A percentile compares a stretch with the other conserved stretches of the same genome.
These are phyloP conservation scores for Metschnikowia similis DNA, from an alignment of 805 yeast genomes.

Conservation along the genomic window DNA sequence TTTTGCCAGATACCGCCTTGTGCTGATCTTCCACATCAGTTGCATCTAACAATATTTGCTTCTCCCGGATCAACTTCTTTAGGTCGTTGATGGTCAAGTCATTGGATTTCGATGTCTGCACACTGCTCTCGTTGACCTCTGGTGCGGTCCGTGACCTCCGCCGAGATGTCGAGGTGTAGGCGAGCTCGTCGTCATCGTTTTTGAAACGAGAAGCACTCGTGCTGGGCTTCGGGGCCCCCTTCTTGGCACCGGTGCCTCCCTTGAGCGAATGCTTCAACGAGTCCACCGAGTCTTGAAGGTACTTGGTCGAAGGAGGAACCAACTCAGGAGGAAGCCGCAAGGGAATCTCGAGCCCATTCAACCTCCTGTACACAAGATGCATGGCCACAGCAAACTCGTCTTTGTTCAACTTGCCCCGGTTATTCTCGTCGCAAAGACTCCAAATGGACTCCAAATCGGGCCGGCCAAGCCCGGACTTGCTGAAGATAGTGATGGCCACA, in stretches of 20 bases:
- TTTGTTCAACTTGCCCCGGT: constrained; percentile 76
- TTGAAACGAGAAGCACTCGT: constrained; percentile 46
- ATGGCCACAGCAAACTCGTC: constrained; percentile 96
- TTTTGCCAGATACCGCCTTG: constrained; percentile 26
- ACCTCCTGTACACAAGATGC: constrained; percentile 89
- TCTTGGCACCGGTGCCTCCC: constrained; percentile 24
- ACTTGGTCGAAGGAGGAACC: constrained; percentile 78
- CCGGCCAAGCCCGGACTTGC: constrained; percentile 85
- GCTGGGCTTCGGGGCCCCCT: constrained; percentile 18
- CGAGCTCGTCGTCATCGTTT: constrained; percentile 66
- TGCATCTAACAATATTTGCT: constrained; percentile 65
- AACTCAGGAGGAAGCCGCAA: constrained; percentile 79
- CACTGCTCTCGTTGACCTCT: constrained; percentile 13
- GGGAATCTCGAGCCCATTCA: constrained; percentile 88
- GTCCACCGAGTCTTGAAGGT: constrained; percentile 65
- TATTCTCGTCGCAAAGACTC: constrained; percentile 80
- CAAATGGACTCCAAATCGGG: constrained; percentile 86
- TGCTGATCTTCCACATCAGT: constrained; percentile 64
- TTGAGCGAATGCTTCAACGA: constrained; percentile 65
- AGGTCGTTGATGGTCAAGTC: constrained; percentile 49
- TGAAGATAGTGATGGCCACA: constrained; percentile 79
- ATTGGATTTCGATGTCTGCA: constrained; percentile 24
- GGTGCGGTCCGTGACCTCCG: constrained; percentile 40
- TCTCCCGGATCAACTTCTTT: constrained; percentile 65
- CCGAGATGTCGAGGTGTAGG: constrained; percentile 67